A percentile compares a stretch with the other conserved stretches of the same genome.
Evolutionary conservation across 768 basidiomycete genomes (phyloP).

Genomic region (Sarcomyxa edulis): DNA sequence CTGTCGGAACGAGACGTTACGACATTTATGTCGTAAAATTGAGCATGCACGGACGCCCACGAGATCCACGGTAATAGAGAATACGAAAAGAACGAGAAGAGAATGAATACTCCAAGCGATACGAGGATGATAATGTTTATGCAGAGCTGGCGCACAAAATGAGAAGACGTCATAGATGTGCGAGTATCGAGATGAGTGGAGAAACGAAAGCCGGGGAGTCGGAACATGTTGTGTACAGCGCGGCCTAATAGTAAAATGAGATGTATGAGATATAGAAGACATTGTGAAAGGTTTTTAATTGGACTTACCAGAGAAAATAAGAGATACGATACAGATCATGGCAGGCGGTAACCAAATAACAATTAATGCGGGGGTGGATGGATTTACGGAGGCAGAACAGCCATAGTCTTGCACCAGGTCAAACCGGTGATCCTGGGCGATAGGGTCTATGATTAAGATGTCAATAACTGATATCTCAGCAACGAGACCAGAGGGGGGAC

Average conservation of each 20-base stretch:
- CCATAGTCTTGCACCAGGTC: constrained; percentile 55
- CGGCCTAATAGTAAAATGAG: constrained; percentile 17
- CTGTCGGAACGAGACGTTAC: constrained; percentile 19
- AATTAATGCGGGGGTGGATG: constrained; percentile 33
- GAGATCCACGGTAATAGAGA: constrained; percentile 35
- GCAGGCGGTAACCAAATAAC: constrained; percentile 44
- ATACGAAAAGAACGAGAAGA: constrained; percentile 35
- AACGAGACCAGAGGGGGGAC: constrained; percentile 17
- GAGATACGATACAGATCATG: constrained; percentile 31
- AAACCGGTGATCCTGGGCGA: constrained; percentile 60
- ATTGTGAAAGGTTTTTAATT: not conserved
- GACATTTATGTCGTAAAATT: constrained; percentile 31
- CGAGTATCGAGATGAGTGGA: constrained; percentile 32
- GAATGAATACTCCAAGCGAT: too few relatives aligned
- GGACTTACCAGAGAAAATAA: constrained; percentile 37
- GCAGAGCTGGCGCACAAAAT: constrained; percentile 54
- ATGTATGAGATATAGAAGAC: not conserved
- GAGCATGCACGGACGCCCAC: constrained; percentile 42
- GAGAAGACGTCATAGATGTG: constrained; percentile 34
- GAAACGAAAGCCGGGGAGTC: constrained; percentile 18
- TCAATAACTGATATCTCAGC: constrained; percentile 1
- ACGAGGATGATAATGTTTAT: constrained; percentile 33
- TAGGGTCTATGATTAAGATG: constrained; percentile 32
- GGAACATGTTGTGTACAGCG: constrained; percentile 26
- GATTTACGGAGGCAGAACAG: constrained; percentile 43